Evolutionary conservation across 192 early-diverging fungal genomes (phyloP), one percentile per base, ranked within the genome.

Genomic region (Gamsiella multidivaricata): DNA sequence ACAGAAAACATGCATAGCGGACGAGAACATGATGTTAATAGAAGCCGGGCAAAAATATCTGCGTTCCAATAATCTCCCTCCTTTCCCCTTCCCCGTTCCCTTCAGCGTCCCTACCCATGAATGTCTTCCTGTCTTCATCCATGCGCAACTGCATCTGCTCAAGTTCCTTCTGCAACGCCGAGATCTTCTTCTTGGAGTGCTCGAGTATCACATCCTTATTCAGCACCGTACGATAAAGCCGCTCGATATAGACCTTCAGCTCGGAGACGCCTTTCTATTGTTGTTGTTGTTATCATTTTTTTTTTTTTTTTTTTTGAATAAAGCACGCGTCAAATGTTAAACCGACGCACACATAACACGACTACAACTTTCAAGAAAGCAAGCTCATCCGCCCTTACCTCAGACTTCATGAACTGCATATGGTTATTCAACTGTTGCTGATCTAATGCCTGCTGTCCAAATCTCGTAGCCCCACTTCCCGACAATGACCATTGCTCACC

Each of bases 141-240:
- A 36, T 36, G 0, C 14, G 31, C 14, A 37, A 43, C 10, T 32
- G n/a, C 0, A 17, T 49, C 32, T 68, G 65, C 26, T 68, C 56
- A n/a, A 78, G 33, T 39, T 78, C 73, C 23, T 63, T 78, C 22
- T 52, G 65, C 9, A 78, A 17, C 0, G 28, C 46, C 1, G 65
- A 42, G 3, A 56, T 45, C 12, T 78, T 65, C 20, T 56, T 78
- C 5, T 54, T 47, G 17, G 65, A 54, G 32, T 63, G 36, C 18
- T 67, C 58, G 3, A 78, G 11, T 8, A 65, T 60, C 20, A 63
- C 54, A 34, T 62, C 53, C 43, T 78, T 61, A 45, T 56, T 62
- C 15, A 68, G 46, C 18, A 68, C 29, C 0, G 73, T 78, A 17
- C 28, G 26, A 34, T 68, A 78, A 15, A 78, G 52, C n/a, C 36